A percentile compares a stretch with the other conserved stretches of the same genome.
phyloP scores from a whole-genome alignment of 2,329 filamentous ascomycete species.

The Zasmidium cellare region DNA sequence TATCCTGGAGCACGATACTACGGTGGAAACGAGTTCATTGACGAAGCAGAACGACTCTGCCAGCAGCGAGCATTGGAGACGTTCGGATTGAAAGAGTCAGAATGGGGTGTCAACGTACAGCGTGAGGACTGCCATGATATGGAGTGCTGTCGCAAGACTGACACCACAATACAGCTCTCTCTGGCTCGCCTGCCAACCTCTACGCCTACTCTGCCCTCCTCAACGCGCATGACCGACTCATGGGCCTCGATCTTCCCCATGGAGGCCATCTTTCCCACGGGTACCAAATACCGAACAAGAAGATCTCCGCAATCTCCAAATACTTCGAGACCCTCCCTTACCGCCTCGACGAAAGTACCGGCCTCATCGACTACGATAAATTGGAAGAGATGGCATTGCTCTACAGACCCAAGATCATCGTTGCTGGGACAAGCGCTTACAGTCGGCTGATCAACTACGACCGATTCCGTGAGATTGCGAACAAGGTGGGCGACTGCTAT shows the following conservation, averaged over 20 bases:
- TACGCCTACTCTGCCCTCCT: slow-evolving; percentile 98
- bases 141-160: not conserved
- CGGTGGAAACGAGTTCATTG: slow-evolving; percentile 98
- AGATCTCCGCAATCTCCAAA: slow-evolving; percentile 98
- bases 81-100: slow-evolving; percentile 79
- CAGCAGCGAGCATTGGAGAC: slow-evolving; percentile 89
- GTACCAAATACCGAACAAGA: slow-evolving; percentile 93
- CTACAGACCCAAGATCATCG: slow-evolving; percentile 93
- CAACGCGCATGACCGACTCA: slow-evolving; percentile 90
- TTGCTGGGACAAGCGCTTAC: slow-evolving; percentile 94
- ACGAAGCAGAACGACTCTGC: slow-evolving; percentile 91
- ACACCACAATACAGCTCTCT: slow-evolving; percentile 26
- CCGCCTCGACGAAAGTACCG: slow-evolving; percentile 83
- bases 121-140: slow-evolving; percentile 52
- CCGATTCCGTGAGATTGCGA: slow-evolving; percentile 84
- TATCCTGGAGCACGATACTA: slow-evolving; percentile 99
- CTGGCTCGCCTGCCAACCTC: slow-evolving; percentile 89
- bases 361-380: slow-evolving; percentile 91
- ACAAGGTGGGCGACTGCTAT: slow-evolving; percentile 83
- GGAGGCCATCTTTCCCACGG: slow-evolving; percentile 95
- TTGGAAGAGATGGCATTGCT: slow-evolving; percentile 83
- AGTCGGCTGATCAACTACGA: slow-evolving; percentile 94
- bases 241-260: slow-evolving; percentile 94
- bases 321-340: slow-evolving; percentile 99
- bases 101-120: slow-evolving; percentile 99